Conservation (phyloP, 768 basidiomycete genomes). For the Gloeopeniophorella convolvens region DNA sequence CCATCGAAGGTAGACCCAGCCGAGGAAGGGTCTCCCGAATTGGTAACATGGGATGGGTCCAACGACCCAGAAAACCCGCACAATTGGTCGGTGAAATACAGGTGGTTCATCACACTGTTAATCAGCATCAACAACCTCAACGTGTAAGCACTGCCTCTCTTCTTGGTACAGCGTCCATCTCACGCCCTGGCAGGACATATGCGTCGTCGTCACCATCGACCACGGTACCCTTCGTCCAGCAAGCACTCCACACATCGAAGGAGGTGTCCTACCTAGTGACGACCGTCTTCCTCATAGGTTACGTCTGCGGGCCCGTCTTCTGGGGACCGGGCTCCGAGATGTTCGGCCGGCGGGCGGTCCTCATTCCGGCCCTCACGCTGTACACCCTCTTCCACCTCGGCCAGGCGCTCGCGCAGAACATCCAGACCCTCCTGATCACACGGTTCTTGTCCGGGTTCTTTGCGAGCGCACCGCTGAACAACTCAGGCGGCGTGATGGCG, state of each 20-base stretch:
- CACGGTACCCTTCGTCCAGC: background rate
- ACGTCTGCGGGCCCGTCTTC: constrained; percentile 13
- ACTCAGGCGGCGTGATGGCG: constrained; percentile 18
- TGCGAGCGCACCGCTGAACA: constrained; percentile 21
- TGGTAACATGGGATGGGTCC: constrained; percentile 12
- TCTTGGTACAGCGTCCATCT: background rate
- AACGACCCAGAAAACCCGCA: constrained; percentile 11
- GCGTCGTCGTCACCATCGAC: constrained; percentile 11
- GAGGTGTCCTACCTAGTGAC: constrained; percentile 13
- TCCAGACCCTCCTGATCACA: constrained; percentile 14
- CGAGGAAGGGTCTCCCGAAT: background rate
- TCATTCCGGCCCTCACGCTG: constrained; percentile 6
- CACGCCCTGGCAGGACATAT: constrained; percentile 1
- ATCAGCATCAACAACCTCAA: background rate
- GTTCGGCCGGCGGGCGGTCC: constrained; percentile 16
- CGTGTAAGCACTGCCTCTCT: background rate
- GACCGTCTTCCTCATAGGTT: constrained; percentile 10
- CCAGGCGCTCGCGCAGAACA: constrained; percentile 10
- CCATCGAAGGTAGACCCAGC: background rate
- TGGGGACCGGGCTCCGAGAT: constrained; percentile 20
- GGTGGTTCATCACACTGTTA: constrained; percentile 4
- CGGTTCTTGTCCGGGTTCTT: constrained; percentile 25
- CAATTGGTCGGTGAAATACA: constrained; percentile 11
- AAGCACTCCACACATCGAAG: background rate
- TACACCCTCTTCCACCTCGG: constrained; percentile 14